phyloP scores from a whole-genome alignment of 2,329 filamentous ascomycete genomes.

The Fusarium scirpi region DNA sequence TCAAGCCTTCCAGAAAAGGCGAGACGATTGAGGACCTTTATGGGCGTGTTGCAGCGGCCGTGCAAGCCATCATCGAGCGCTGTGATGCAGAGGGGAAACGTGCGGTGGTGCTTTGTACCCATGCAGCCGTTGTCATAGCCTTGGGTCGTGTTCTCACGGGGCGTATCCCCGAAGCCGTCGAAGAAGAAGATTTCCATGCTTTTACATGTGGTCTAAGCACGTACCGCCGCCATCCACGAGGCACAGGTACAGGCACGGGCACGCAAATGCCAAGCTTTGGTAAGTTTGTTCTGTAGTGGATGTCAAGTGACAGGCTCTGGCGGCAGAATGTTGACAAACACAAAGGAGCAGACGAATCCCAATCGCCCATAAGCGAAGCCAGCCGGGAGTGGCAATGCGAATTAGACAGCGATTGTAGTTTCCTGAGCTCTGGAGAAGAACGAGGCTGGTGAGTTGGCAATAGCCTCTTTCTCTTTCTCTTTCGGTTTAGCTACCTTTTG shows the following conservation, averaged over 20 bases:
- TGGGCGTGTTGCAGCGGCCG: conserved; percentile 77
- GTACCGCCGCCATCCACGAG: conserved; percentile 60
- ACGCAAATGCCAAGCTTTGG: conserved; percentile 15
- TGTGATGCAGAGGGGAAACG: conserved; percentile 78
- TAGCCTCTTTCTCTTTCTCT: conserved; percentile 25
- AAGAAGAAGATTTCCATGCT: conserved; percentile 83
- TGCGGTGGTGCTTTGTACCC: conserved; percentile 84
- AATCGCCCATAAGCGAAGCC: conserved; percentile 16
- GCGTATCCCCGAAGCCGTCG: conserved; percentile 75
- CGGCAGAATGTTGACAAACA: conserved; percentile 27
- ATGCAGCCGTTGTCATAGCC: conserved; percentile 90
- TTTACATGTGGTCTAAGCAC: conserved; percentile 85
- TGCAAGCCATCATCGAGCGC: conserved; percentile 76
- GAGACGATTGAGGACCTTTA: conserved; percentile 86
- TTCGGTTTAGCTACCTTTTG: conserved; percentile 8
- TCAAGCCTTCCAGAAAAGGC: conserved; percentile 76
- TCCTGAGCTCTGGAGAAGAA: conserved; percentile 83
- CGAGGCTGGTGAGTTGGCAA: conserved; percentile 79
- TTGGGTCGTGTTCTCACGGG: conserved; percentile 87
- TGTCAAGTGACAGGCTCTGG: conserved; percentile 15
- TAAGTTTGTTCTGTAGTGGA: conserved; percentile 30
- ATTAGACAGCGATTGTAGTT: conserved; percentile 86
- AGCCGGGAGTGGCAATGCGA: conserved; percentile 80
- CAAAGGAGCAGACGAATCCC: conserved; percentile 23
- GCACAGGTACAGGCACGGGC: conserved; percentile 15